Base-by-base conservation (phyloP, 176 grass and related monocot genomes). In the Phoenix dactylifera region DNA sequence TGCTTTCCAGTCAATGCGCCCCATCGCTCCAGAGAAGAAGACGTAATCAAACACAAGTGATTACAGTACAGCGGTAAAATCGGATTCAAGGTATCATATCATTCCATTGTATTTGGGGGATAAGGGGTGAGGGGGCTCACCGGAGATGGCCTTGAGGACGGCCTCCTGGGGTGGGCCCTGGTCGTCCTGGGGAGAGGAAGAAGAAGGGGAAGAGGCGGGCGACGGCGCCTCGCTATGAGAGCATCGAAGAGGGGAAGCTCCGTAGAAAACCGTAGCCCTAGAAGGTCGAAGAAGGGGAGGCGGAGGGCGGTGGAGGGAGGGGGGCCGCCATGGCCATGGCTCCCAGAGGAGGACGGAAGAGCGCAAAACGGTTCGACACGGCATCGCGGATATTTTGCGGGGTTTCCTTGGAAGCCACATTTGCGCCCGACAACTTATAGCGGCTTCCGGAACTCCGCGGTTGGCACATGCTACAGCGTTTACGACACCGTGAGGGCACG, bases 141-240 rank as follows among this genome's bases (percentile, higher is more conserved):
- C 82, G 52, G 85, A 89, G 48, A 89, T 89, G 50, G 85, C 85
- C 76, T 83, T 74, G 18, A 89, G 85, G 22, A 89, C 73, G 26
- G 85, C 85, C 57, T 89, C 80, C 65, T 89, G 85, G 15, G 85
- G 85, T 28, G 80, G 85, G 16, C 64, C 79, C 52, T 67, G 76
- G 23, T 83, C 85, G 4, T 80, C 79, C 26, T 17, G 26, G 16
- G 52, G 28, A 17, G 51, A 55, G 60, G 60, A 62, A 15, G 60
- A 44, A 18, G 26, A 35, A 39, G 35, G 12, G 35, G 28, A 39
- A 29, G 59, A 62, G 52, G 52, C 16, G 4, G 65, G 10, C 18
- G 52, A 54, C 0, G 28, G 18, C 9, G 52, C 18, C 4, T 68
- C 52, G 24, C 26, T 26, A 2, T 22, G 52, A 12, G 65, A 32